phyloP scores from a whole-genome alignment of 495 filamentous ascomycete genomes.

The Penicillium angulare region DNA sequence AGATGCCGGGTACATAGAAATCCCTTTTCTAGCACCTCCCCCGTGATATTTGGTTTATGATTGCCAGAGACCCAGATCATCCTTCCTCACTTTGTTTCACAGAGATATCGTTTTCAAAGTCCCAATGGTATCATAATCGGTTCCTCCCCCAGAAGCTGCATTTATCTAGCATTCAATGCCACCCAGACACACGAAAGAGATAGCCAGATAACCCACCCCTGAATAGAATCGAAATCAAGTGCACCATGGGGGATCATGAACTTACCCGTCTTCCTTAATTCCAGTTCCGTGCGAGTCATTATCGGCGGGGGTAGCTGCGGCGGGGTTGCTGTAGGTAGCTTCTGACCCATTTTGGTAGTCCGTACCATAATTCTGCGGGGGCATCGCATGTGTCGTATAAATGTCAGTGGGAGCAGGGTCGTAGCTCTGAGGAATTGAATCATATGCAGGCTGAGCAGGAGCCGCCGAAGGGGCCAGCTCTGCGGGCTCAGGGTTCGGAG shows the following conservation, averaged over 20 bases:
- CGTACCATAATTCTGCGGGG: slow-evolving; percentile 45
- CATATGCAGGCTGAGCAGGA: slow-evolving; percentile 21
- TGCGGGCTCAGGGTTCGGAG: slow-evolving; percentile 28
- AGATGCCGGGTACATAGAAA: background rate
- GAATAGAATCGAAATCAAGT: slow-evolving; percentile 25
- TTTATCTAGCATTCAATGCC: slow-evolving; percentile 16
- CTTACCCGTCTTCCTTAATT: slow-evolving; percentile 99
- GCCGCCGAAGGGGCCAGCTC: slow-evolving; percentile 21
- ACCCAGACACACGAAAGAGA: slow-evolving; percentile 5
- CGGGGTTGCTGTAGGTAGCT: slow-evolving; percentile 51
- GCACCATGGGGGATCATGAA: slow-evolving; percentile 31
- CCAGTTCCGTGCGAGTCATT: slow-evolving; percentile 54
- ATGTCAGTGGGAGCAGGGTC: slow-evolving; percentile 44
- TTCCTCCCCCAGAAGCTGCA: background rate
- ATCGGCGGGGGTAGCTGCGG: slow-evolving; percentile 29
- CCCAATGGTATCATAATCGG: no score
- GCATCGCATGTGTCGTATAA: slow-evolving; percentile 26
- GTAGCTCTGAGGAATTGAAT: slow-evolving; percentile 23
- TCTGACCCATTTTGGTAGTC: slow-evolving; percentile 65
- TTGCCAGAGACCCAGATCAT: background rate
- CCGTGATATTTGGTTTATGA: background rate
- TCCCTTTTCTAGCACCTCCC: background rate
- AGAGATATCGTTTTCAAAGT: no score
- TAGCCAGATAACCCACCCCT: slow-evolving; percentile 6
- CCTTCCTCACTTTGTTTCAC: no score